Conservation (phyloP, 495 filamentous ascomycete species). For the Penicillium angulare region DNA sequence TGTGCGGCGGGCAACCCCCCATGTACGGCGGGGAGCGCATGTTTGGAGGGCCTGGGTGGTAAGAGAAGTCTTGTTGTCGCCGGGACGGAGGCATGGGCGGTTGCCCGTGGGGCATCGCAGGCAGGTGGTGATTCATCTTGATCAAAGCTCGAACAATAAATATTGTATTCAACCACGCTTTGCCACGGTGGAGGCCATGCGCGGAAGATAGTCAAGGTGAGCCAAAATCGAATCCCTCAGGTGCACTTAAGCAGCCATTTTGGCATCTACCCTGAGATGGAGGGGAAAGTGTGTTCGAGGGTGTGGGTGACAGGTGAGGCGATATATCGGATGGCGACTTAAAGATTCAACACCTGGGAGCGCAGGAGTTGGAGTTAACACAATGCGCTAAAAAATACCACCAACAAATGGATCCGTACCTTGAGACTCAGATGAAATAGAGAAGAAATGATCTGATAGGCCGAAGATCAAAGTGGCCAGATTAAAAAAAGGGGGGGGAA, state of each 20-base stretch:
- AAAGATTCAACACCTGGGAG: conserved; percentile 5
- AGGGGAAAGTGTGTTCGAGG: neutral
- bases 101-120: conserved; percentile 55
- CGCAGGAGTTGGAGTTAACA: conserved; percentile 6
- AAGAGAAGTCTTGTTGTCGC: conserved; percentile 50
- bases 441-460: neutral
- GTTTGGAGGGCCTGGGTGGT: conserved; percentile 43
- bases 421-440: neutral
- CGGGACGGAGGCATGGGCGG: conserved; percentile 50
- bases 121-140: conserved; percentile 57
- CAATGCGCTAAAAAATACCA: conserved; percentile 6
- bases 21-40: conserved; percentile 49
- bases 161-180: conserved; percentile 43
- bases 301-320: neutral
- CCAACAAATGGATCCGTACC: neutral
- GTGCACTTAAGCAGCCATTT: conserved; percentile 40
- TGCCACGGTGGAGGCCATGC: conserved; percentile 48
- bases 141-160: conserved; percentile 32
- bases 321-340: conserved; percentile 6
- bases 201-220: conserved; percentile 24
- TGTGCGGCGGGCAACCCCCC: conserved; percentile 41
- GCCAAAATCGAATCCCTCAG: conserved; percentile 18
- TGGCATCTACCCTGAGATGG: conserved; percentile 18
- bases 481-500: conserved; percentile 3
- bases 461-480: neutral